phyloP scores from a whole-genome alignment of 2,329 filamentous ascomycete genomes.

The Cephalotrichum gorgonifer region DNA sequence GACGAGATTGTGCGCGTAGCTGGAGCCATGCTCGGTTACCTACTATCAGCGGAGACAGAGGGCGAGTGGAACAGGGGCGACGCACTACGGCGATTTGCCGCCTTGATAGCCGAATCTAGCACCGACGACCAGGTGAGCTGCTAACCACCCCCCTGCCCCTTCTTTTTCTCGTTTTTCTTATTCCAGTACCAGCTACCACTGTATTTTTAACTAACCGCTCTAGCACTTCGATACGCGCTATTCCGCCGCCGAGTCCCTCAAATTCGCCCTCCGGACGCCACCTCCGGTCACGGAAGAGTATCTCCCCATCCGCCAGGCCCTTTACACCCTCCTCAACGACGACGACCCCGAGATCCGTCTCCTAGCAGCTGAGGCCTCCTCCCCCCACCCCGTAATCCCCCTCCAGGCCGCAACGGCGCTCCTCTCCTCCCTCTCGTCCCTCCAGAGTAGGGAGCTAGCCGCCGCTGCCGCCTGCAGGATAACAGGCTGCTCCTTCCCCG shows the following conservation, averaged over 20 bases:
- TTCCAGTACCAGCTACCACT: no score
- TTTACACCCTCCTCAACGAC: conserved; percentile 74
- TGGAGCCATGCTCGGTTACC: conserved; percentile 30
- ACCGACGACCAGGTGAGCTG: conserved; percentile 32
- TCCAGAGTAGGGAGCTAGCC: conserved; percentile 23
- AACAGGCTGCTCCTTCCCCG: conserved; percentile 13
- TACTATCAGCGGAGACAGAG: conserved; percentile 12
- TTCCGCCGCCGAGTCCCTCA: conserved; percentile 46
- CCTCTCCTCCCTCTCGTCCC: conserved; percentile 33
- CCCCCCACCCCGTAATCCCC: conserved; percentile 33
- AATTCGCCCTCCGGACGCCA: conserved; percentile 31
- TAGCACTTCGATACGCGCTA: conserved; percentile 56
- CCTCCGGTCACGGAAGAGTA: conserved; percentile 19
- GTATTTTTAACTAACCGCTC: neutral
- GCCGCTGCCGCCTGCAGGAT: conserved; percentile 31
- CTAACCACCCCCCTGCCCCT: neutral
- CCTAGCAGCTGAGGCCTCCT: conserved; percentile 40
- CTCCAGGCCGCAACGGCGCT: conserved; percentile 29
- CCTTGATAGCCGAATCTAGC: conserved; percentile 37
- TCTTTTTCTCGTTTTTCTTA: no score
- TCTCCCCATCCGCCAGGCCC: conserved; percentile 48
- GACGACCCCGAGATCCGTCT: conserved; percentile 85
- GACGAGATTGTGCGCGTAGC: conserved; percentile 38
- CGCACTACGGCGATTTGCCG: conserved; percentile 30
- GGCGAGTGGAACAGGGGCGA: neutral